phyloP scores from a whole-genome alignment of 2,329 filamentous ascomycete species.

The Diaporthe velutina region DNA sequence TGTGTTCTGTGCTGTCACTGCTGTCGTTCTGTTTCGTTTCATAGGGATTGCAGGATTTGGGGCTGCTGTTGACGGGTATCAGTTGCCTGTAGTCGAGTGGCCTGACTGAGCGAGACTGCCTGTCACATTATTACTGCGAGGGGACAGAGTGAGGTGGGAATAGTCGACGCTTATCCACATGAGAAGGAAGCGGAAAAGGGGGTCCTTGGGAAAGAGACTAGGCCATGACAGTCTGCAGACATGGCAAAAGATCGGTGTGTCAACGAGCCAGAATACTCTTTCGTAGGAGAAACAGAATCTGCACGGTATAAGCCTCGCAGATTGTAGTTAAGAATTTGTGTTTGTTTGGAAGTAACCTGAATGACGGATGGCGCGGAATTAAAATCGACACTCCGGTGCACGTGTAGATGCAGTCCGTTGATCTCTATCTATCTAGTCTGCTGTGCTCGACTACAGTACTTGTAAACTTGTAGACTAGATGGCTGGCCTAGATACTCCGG shows the following conservation, averaged over 20 bases:
- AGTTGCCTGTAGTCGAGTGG: not conserved
- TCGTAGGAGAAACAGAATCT: not conserved
- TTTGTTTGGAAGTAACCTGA: not conserved
- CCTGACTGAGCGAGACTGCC: not conserved
- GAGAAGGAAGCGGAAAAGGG: conserved; percentile 24
- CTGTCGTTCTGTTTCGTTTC: conserved; percentile 33
- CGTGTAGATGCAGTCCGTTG: not conserved
- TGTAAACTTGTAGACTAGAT: too few relatives aligned
- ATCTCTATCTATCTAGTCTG: not conserved
- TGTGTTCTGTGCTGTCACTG: not conserved
- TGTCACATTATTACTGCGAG: not conserved
- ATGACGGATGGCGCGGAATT: not conserved
- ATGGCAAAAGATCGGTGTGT: conserved; percentile 1
- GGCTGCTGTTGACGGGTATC: too few relatives aligned
- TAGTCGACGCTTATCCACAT: conserved; percentile 11
- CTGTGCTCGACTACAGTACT: not conserved
- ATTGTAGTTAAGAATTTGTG: not conserved
- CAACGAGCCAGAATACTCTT: not conserved
- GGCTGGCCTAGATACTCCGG: not conserved
- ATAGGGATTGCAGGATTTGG: not conserved
- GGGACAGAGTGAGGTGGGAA: not conserved
- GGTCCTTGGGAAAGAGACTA: not conserved
- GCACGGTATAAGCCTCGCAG: not conserved
- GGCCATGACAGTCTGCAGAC: conserved; percentile 1
- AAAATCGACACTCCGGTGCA: not conserved